phyloP scores from a whole-genome alignment of 306 rosid genomes.

The Begonia masoniana region DNA sequence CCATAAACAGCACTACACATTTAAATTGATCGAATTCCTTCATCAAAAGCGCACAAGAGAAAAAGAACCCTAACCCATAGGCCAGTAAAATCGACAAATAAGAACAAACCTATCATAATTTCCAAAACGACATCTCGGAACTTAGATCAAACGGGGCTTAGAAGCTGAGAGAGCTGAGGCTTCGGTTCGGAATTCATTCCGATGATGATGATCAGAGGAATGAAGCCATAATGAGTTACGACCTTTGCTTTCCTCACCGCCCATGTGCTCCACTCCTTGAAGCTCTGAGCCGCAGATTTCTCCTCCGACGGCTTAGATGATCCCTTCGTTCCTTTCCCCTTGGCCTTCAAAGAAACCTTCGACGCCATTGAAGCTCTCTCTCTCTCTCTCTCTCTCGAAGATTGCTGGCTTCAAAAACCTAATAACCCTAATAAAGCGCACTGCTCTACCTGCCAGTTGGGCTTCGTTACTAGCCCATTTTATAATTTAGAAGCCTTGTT shows the following conservation, averaged over 20 bases:
- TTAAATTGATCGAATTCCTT: too few species aligned
- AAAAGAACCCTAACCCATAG: too few species aligned
- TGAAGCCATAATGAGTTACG: conserved; percentile 80
- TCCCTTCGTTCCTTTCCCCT: conserved; percentile 55
- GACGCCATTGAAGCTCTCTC: conserved; percentile 42
- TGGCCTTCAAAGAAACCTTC: conserved; percentile 52
- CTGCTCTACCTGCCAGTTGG: too few species aligned
- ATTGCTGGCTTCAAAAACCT: too few species aligned
- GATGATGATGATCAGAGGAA: conserved; percentile 70
- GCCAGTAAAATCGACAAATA: too few species aligned
- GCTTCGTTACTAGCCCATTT: too few species aligned
- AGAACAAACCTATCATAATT: too few species aligned
- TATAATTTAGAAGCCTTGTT: too few species aligned
- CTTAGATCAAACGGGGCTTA: conserved; percentile 74
- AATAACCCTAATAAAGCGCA: too few species aligned
- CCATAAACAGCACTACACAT: too few species aligned
- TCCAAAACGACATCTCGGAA: neutral
- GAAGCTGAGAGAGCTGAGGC: conserved; percentile 78
- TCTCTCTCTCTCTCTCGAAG: neutral
- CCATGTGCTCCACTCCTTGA: conserved; percentile 89
- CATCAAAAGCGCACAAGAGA: too few species aligned
- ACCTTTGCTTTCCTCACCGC: conserved; percentile 66
- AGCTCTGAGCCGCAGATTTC: conserved; percentile 17
- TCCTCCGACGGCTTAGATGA: conserved; percentile 38
- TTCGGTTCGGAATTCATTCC: conserved; percentile 96